A percentile compares a stretch with the other conserved stretches of the same genome.
Conservation (phyloP, 164 flowering plant species). For the Platanus orientalis region DNA sequence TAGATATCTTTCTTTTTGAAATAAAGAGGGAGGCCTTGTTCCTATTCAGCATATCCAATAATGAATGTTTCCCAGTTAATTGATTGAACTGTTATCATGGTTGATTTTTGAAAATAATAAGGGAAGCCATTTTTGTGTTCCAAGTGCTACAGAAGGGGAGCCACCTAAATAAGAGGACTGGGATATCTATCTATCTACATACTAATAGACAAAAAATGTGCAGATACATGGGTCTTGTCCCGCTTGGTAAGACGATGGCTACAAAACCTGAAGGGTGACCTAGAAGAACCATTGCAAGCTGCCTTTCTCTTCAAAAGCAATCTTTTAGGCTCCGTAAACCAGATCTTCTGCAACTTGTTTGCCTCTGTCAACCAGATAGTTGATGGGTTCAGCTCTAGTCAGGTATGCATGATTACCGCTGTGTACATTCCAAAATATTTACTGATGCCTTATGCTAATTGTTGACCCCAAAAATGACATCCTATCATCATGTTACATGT, state of each 20-base stretch:
- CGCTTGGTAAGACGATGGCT: conserved; percentile 71
- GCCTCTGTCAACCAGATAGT: conserved; percentile 36
- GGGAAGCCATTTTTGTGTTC: not conserved
- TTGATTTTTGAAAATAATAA: not conserved
- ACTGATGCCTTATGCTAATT: not conserved
- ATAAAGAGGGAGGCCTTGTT: not conserved
- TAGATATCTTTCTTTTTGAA: too few species aligned
- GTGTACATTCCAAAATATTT: not conserved
- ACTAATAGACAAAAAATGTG: not conserved
- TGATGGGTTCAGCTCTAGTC: conserved; percentile 57
- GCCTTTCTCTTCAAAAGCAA: conserved; percentile 52
- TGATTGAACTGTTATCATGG: not conserved
- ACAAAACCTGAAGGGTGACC: conserved; percentile 59
- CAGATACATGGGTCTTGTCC: conserved; percentile 53
- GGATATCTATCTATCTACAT: not conserved
- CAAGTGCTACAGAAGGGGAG: not conserved
- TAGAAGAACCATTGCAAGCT: conserved; percentile 55
- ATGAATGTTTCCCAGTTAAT: not conserved
- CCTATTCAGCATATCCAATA: not conserved
- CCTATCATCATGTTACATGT: too few species aligned
- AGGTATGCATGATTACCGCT: conserved; percentile 39
- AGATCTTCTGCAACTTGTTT: conserved; percentile 60
- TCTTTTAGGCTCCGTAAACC: conserved; percentile 44
- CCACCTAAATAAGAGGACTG: not conserved
- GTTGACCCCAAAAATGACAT: not conserved